These are phyloP conservation scores for Flammula alnicola DNA, from an alignment of 1,284 basidiomycete genomes.

Conservation along the genomic window DNA sequence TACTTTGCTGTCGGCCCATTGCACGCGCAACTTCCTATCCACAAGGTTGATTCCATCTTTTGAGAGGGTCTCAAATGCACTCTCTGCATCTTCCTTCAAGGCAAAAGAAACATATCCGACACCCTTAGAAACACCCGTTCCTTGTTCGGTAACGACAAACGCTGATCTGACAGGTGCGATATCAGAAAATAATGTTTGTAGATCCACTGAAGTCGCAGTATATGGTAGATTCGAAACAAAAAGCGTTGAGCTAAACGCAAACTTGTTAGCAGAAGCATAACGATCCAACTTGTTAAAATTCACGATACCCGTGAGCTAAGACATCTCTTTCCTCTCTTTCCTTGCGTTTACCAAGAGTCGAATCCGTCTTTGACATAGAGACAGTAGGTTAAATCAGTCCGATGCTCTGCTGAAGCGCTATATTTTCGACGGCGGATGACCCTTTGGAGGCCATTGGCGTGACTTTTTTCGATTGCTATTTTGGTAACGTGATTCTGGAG, in stretches of 20 bases:
- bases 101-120: conserved; percentile 98
- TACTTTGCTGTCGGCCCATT: conserved; percentile 84
- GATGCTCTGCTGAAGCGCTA: too few relatives aligned
- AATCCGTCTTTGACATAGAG: too few relatives aligned
- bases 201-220: conserved; percentile 86
- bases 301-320: conserved; percentile 40
- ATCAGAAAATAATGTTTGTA: conserved; percentile 93
- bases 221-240: conserved; percentile 89
- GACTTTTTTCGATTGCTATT: too few relatives aligned
- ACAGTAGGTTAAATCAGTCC: too few relatives aligned
- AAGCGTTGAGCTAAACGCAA: conserved; percentile 59
- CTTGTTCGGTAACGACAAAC: conserved; percentile 88
- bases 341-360: conserved; percentile 58
- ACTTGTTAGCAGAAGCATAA: conserved; percentile 2
- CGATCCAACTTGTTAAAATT: neutral
- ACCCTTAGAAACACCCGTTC: conserved; percentile 87
- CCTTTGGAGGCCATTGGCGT: too few relatives aligned
- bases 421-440: too few relatives aligned
- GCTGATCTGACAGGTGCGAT: conserved; percentile 93
- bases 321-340: conserved; percentile 43
- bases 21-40: conserved; percentile 73
- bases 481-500: too few relatives aligned
- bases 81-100: conserved; percentile 86
- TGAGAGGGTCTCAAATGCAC: conserved; percentile 66
- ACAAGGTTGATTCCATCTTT: conserved; percentile 61